Percentiles rank a stretch among this genome's conserved stretches.
Conservation (phyloP, 371 early-diverging fungal species). For the Circinella minor region DNA sequence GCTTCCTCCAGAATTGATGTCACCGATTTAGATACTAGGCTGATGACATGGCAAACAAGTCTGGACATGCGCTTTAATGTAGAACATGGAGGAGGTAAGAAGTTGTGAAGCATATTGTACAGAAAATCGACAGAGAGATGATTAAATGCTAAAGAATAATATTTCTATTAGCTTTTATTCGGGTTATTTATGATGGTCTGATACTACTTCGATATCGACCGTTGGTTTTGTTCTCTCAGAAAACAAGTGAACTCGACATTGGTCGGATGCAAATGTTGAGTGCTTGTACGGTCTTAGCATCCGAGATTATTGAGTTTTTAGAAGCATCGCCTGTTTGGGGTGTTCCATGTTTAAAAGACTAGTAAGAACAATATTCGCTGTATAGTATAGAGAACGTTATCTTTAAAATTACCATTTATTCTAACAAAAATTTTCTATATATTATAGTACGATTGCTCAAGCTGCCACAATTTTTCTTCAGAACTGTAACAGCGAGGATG, state of each 20-base stretch:
- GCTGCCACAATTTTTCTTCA: conserved; percentile 1
- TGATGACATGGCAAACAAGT: not conserved
- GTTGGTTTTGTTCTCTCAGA: too few species aligned
- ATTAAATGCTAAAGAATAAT: too few species aligned
- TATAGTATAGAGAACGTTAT: too few species aligned
- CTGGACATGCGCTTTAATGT: not conserved
- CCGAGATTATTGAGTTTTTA: not conserved
- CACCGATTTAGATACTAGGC: not conserved
- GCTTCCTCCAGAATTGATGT: not conserved
- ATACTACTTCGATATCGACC: not conserved
- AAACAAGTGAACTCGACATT: too few species aligned
- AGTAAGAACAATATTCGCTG: not conserved
- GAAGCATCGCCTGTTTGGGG: not conserved
- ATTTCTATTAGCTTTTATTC: not conserved
- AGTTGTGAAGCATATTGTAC: too few species aligned
- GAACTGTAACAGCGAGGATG: conserved; percentile 1
- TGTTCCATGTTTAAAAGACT: conserved; percentile 1
- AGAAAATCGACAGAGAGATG: too few species aligned
- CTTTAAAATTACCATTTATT: too few species aligned
- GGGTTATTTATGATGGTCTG: not conserved
- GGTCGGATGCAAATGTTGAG: not conserved
- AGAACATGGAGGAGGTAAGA: not conserved
- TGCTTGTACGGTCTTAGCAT: not conserved
- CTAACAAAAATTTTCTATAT: too few species aligned
- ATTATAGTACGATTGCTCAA: not conserved